These are phyloP conservation scores for Coniferiporia weirii DNA, from an alignment of 1,284 basidiomycete species.

Conservation along the genomic window DNA sequence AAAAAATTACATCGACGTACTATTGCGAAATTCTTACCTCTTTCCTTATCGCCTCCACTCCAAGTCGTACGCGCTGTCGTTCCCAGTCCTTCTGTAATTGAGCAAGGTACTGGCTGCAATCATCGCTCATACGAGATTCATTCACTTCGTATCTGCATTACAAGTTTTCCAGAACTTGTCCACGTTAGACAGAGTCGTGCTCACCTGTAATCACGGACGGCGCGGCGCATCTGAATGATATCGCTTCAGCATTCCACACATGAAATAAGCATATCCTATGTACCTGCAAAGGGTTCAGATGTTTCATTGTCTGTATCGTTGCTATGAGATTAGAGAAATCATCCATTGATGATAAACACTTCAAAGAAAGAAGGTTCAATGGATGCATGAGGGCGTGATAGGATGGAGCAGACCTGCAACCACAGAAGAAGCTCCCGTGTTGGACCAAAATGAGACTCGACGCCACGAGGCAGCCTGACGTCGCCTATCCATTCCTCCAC, in stretches of 20 bases:
- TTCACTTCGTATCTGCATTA: constrained; percentile 69
- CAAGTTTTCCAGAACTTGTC: neutral
- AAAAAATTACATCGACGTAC: neutral
- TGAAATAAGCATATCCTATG: neutral
- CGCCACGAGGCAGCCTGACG: constrained; percentile 75
- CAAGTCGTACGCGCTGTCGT: constrained; percentile 75
- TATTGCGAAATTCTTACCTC: constrained; percentile 42
- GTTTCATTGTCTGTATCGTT: constrained; percentile 83
- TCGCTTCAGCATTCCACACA: neutral
- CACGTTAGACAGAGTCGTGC: constrained; percentile 30
- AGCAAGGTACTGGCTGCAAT: constrained; percentile 89
- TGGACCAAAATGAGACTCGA: constrained; percentile 79
- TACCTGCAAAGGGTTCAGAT: constrained; percentile 89
- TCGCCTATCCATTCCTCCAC: constrained; percentile 91
- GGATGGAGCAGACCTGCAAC: constrained; percentile 60
- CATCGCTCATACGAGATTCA: constrained; percentile 88
- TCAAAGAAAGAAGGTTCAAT: constrained; percentile 20
- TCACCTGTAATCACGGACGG: constrained; percentile 89
- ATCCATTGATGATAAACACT: constrained; percentile 81
- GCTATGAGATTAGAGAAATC: constrained; percentile 86
- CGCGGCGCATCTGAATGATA: constrained; percentile 72
- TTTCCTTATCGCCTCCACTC: constrained; percentile 74
- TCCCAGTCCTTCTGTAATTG: constrained; percentile 98
- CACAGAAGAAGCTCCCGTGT: constrained; percentile 83
- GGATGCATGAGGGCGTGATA: constrained; percentile 5